A percentile compares a stretch with the other conserved stretches of the same genome.
Evolutionary conservation across 2,329 filamentous ascomycete genomes (phyloP).

Genomic region (Fusarium haematococcum): DNA sequence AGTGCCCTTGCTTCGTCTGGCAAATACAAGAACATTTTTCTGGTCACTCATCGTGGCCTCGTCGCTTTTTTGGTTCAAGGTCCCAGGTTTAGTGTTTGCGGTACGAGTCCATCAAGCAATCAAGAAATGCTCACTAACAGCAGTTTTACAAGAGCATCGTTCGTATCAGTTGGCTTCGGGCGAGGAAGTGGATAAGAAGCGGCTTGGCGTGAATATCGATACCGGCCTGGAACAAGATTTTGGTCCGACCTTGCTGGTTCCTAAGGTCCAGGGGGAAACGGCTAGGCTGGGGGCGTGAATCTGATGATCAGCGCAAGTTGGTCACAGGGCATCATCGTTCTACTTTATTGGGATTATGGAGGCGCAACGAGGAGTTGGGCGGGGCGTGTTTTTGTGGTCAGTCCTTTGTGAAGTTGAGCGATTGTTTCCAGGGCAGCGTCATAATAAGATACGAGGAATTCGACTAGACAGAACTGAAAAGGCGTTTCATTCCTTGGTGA

Average conservation of each 20-base stretch:
- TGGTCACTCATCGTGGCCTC: constrained; percentile 37
- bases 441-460: not conserved
- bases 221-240: constrained; percentile 32
- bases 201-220: constrained; percentile 28
- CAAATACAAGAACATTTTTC: constrained; percentile 29
- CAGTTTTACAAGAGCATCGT: constrained; percentile 15
- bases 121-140: not conserved
- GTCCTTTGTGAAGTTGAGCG: not conserved
- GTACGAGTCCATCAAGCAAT: not conserved
- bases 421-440: not conserved
- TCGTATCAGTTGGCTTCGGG: constrained; percentile 29
- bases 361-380: not conserved
- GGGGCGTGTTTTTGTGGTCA: not conserved
- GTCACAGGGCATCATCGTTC: not conserved
- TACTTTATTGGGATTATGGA: not conserved
- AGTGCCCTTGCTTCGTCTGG: constrained; percentile 7
- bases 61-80: constrained; percentile 38
- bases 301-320: no score
- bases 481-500: not conserved
- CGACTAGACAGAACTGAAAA: not conserved
- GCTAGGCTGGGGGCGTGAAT: not conserved
- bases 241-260: constrained; percentile 28
- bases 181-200: constrained; percentile 1
- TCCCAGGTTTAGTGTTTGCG: constrained; percentile 32
- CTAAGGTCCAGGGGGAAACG: not conserved